Evolutionary conservation across 2,329 filamentous ascomycete genomes (phyloP).

Genomic region (Akanthomyces dipterigenus): DNA sequence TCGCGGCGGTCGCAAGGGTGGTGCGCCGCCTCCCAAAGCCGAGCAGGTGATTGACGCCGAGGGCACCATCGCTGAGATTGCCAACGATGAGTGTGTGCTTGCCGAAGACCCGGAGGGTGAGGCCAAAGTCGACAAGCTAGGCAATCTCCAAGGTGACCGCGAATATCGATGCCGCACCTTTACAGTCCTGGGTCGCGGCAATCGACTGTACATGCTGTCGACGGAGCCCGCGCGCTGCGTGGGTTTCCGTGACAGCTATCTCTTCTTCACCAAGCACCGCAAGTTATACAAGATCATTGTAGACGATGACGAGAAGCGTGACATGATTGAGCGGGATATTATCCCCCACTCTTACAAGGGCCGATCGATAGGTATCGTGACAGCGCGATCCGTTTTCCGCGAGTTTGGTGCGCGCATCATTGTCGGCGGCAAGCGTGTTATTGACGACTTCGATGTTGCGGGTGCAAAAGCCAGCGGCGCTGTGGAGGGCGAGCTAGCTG

Average conservation of each 20-base stretch:
- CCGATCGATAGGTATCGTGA: constrained; percentile 92
- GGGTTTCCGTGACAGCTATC: constrained; percentile 94
- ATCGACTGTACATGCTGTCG: constrained; percentile 94
- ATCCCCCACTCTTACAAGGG: constrained; percentile 99
- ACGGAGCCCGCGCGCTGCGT: constrained; percentile 95
- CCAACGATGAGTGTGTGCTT: constrained; percentile 84
- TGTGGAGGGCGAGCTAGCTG: constrained; percentile 82
- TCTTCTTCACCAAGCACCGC: constrained; percentile 98
- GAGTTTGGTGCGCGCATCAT: constrained; percentile 95
- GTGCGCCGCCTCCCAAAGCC: constrained; percentile 66
- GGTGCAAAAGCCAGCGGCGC: constrained; percentile 69
- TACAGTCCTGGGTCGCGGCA: constrained; percentile 74
- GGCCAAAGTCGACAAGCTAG: constrained; percentile 85
- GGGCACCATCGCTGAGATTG: constrained; percentile 83
- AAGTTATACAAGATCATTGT: constrained; percentile 97
- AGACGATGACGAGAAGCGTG: constrained; percentile 92
- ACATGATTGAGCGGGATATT: constrained; percentile 90
- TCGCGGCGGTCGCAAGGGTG: constrained; percentile 59
- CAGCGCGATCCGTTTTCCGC: constrained; percentile 90
- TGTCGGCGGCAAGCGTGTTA: constrained; percentile 78
- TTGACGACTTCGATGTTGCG: constrained; percentile 82
- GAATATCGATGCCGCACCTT: constrained; percentile 96
- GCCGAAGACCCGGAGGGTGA: constrained; percentile 85
- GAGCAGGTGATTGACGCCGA: constrained; percentile 89
- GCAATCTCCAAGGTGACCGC: constrained; percentile 72